Base-by-base conservation (phyloP, 345 rosid species). In the Cardamine occulta region DNA sequence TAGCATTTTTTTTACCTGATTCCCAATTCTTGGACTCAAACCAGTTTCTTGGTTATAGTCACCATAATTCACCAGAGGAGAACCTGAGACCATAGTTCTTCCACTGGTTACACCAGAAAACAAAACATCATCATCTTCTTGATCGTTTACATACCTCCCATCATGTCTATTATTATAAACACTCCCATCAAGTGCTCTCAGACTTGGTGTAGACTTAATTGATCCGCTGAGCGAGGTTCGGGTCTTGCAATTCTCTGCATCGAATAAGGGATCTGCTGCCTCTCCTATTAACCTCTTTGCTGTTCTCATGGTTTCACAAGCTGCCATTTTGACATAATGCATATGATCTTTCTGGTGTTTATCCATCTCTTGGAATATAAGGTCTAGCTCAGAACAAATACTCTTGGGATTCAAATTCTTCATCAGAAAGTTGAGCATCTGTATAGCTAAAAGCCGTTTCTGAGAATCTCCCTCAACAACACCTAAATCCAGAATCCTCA, bases 371-470 rank as follows among this genome's bases (percentile, higher is more conserved):
- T 77, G 80, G 9, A 72, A 74, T 63, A 96, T 85, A 79, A 82
- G 76, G 68, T 85, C 90, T 45, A 88, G 84, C 83, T 88, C 93
- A 0, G 97, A 89, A 73, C 21, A 76, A 60, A 93, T 77, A 76
- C 98, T 93, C 82, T 96, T 89, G 7, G 88, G 86, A 69, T 96
- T 88, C 82, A 96, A 55, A 70, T 84, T 84, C 84, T 87, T 93
- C 98, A 96, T 93, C 85, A 96, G 80, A 83, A 88, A 93, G 78
- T 84, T 93, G 61, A 96, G 83, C 99, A 96, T 91, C 78, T 96
- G 98, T 67, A 96, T 88, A 2, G 99, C 93, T 5, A 89, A 81
- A 55, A 86, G 80, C 48, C 96, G 76, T 76, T 88, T 91, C 81
- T 91, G 89, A 66, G 97, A 87, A 74, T 93, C 92, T 6, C 82